phyloP scores from a whole-genome alignment of 257 asterid genomes.

The Striga asiatica region DNA sequence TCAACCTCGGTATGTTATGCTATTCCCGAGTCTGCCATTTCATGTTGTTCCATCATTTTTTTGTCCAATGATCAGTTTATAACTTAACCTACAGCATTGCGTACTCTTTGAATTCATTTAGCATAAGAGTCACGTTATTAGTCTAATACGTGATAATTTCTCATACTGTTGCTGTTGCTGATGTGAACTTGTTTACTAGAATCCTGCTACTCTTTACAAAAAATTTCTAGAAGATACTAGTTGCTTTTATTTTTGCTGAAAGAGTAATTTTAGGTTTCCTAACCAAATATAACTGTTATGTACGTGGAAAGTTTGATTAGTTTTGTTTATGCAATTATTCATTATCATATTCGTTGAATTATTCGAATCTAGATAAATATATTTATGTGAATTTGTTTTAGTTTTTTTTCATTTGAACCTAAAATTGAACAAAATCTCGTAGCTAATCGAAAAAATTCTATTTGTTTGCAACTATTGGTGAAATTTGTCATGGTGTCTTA shows the following conservation, averaged over 20 bases:
- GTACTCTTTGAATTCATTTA: constrained; percentile 1
- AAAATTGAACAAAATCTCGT: too few relatives aligned
- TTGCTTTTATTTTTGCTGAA: constrained; percentile 3
- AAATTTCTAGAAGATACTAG: not conserved
- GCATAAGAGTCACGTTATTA: not conserved
- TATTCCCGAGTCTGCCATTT: not conserved
- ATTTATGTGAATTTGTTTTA: too few relatives aligned
- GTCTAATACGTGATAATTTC: not conserved
- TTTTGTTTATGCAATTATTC: not conserved
- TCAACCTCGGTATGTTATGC: constrained; percentile 47
- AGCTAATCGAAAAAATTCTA: too few relatives aligned
- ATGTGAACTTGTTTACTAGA: not conserved
- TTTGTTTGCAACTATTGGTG: too few relatives aligned
- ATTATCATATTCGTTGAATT: not conserved
- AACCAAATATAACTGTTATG: not conserved
- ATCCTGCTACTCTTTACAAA: not conserved
- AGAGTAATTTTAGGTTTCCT: not conserved
- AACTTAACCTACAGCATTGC: not conserved
- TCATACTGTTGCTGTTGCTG: not conserved
- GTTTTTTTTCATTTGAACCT: too few relatives aligned
- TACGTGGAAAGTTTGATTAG: constrained; percentile 6
- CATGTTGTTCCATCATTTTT: not conserved
- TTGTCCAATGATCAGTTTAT: not conserved
- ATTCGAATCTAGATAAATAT: too few relatives aligned
- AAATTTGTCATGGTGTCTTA: too few relatives aligned